Conservation (phyloP, 164 flowering plant species). For the Saururus chinensis region DNA sequence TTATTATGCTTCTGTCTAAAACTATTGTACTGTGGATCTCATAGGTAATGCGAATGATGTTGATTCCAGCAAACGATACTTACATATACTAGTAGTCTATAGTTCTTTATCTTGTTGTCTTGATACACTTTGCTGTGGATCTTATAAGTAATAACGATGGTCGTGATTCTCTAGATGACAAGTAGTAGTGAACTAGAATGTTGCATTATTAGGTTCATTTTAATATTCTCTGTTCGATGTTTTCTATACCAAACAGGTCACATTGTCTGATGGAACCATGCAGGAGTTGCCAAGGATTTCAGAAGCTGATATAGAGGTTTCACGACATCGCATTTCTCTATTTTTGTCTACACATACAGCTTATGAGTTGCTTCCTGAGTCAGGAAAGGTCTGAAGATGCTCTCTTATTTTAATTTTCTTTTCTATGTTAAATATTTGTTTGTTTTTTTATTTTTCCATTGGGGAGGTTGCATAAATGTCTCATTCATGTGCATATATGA, state of each 20-base stretch:
- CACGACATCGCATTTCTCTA: slow-evolving; percentile 59
- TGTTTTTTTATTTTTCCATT: not conserved
- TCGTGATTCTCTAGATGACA: too few species aligned
- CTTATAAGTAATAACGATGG: too few species aligned
- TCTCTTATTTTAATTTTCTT: slow-evolving; percentile 1
- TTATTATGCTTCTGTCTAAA: too few species aligned
- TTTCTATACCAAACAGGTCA: slow-evolving; percentile 25
- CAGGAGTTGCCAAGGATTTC: slow-evolving; percentile 46
- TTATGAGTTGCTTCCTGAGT: slow-evolving; percentile 81
- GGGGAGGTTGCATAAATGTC: slow-evolving; percentile 1
- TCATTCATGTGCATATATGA: not conserved
- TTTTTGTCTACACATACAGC: slow-evolving; percentile 65
- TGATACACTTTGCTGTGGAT: too few species aligned
- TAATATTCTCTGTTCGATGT: too few species aligned
- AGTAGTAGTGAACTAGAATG: not conserved
- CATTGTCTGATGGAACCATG: slow-evolving; percentile 32
- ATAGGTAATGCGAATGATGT: too few species aligned
- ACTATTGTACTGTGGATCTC: too few species aligned
- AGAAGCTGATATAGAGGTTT: slow-evolving; percentile 57
- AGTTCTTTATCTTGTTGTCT: too few species aligned
- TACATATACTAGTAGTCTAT: too few species aligned
- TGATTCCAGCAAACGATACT: too few species aligned
- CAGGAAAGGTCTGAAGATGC: slow-evolving; percentile 75
- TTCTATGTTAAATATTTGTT: not conserved
- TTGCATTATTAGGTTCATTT: not conserved